Evolutionary conservation across 495 filamentous ascomycete species (phyloP), one percentile per base, ranked within the genome.

Genomic region (Clavariopsis aquatica): DNA sequence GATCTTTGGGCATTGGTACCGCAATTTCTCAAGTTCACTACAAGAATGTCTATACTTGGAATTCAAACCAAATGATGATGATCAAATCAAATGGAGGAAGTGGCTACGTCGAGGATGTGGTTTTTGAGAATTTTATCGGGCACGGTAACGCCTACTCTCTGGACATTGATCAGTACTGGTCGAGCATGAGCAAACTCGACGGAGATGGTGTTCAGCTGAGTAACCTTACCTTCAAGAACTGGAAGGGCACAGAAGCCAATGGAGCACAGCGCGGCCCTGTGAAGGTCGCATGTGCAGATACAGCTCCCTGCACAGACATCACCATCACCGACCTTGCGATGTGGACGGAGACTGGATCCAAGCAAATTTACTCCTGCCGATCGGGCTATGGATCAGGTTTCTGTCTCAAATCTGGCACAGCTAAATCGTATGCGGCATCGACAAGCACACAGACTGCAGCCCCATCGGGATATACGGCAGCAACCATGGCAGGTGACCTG

Each of bases 21-120:
- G 65, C 69, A 51, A 69, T 74, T 55, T 62, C 62, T 13, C 43
- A 59, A 12, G 65, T 75, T 36, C 63, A 60, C 27, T 76, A 76
- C 69, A 60, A 55, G 34, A 73, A 74, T 49, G 61, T 74, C 31
- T 74, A 74, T 49, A 75, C 72, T 9, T 71, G 68, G 68, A 54
- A 55, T 12, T 66, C 56, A 24, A 87, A 84, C 72, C 81, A 85
- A 67, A 85, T 86, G 83, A 78, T 82, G 66, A 82, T 87, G 82
- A 81, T 87, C 74, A 87, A 87, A 73, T 83, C 79, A 52, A 80
- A 81, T 60, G 83, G 83, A 17, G 83, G 84, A 27, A 80, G 73
- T 62, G 84, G 84, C 15, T 76, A 75, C n/a, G 79, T 85, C 12
- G 75, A 76, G n/a, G 79, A 84, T 60, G 72, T 77, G 17, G 56